Base-by-base conservation (phyloP, 2,329 filamentous ascomycete species). In the Teratosphaeria viscida region DNA sequence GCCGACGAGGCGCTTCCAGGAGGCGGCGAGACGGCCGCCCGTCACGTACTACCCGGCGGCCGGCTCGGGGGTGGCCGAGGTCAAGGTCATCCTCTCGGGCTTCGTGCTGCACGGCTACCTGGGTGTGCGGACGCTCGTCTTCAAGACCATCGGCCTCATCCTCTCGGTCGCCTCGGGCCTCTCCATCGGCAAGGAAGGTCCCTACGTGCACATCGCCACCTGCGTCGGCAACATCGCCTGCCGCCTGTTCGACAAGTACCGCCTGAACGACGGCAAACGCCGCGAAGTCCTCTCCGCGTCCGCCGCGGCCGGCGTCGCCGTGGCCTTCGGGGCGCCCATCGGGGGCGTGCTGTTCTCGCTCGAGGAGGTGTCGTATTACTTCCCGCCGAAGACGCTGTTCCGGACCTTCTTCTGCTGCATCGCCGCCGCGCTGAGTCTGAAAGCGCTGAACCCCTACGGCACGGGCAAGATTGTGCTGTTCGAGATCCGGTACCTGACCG, bases 401-500 rank as follows among this genome's bases (percentile, higher is more conserved):
- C 82, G 94, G 57, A 97, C 94, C 0, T 99, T 99, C 74, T 97
- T 97, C 75, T 97, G 92, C 78, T 97, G 92, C 74, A 97, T 97
- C 67, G 81, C 79, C 35, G 92, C 94, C 1, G 91, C 94, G 0
- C 76, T 99, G 37, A 92, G 92, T 1, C 79, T 99, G 66, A 96
- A 96, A 70, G 96, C 96, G 65, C 79, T 97, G 43, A 95, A 99
- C 67, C 94, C 94, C 0, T 99, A 97, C 68, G 92, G 92, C 34
- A 97, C 92, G 0, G 86, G 89, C 71, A 97, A 99, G 76, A 95
- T 99, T 63, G 94, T 99, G 66, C 82, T 97, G 69, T 99, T 99
- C 72, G 86, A 97, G 72, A 91, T 99, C 56, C 85, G 92, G 11
- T 99, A 97, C 71, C 73, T 89, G 11, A 83, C 86, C 1, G 92